phyloP scores from a whole-genome alignment of 1,139 yeast genomes.

The Kodamaea sp. region DNA sequence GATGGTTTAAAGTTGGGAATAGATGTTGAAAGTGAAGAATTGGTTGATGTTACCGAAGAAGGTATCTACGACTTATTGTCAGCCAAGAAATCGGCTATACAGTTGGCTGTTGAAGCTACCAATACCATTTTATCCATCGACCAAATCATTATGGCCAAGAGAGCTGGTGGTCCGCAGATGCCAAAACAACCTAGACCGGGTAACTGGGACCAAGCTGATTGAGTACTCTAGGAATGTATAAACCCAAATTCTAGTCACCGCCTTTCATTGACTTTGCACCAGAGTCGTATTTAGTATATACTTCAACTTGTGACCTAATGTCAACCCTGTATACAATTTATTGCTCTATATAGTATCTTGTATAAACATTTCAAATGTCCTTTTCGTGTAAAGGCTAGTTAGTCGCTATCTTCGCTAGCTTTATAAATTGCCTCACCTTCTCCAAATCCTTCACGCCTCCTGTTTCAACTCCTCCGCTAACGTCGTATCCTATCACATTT shows the following conservation, averaged over 20 bases:
- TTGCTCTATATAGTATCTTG: too few species aligned
- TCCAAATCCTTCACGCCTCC: slow-evolving; percentile 64
- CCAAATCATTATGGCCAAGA: slow-evolving; percentile 90
- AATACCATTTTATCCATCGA: slow-evolving; percentile 86
- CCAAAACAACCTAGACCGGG: slow-evolving; percentile 89
- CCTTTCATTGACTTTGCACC: too few species aligned
- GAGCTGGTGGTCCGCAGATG: slow-evolving; percentile 96
- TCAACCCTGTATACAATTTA: neutral
- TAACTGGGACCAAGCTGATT: slow-evolving; percentile 97
- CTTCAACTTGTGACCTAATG: too few species aligned
- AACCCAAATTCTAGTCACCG: too few species aligned
- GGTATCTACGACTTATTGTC: slow-evolving; percentile 79
- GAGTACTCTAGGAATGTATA: too few species aligned
- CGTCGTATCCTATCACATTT: slow-evolving; percentile 85
- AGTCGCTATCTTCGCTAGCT: slow-evolving; percentile 33
- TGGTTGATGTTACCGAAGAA: slow-evolving; percentile 63
- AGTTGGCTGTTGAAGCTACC: slow-evolving; percentile 95
- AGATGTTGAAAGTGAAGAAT: slow-evolving; percentile 25
- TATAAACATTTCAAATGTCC: too few species aligned
- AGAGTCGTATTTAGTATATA: too few species aligned
- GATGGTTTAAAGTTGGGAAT: slow-evolving; percentile 53
- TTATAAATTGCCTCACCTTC: slow-evolving; percentile 62
- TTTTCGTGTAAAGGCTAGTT: too few species aligned
- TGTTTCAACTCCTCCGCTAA: slow-evolving; percentile 86
- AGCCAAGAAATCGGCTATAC: slow-evolving; percentile 83